A percentile compares a stretch with the other conserved stretches of the same genome.
Evolutionary conservation across 768 basidiomycete species (phyloP).

Genomic region (Piloderma croceum): DNA sequence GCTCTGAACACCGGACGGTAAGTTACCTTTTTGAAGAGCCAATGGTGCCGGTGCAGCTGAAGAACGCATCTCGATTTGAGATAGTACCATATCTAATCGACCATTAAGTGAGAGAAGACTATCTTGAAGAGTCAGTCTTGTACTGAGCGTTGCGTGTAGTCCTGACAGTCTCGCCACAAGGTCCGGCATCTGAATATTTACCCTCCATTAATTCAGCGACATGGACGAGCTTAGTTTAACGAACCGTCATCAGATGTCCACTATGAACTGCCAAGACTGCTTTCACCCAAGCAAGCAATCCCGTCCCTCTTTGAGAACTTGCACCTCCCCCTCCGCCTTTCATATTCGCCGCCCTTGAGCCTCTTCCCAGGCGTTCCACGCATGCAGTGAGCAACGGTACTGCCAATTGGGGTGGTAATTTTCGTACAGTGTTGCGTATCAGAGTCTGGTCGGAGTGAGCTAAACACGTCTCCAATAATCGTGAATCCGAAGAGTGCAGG

Average conservation of each 20-base stretch:
- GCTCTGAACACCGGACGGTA: conserved; percentile 27
- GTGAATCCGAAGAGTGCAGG: conserved; percentile 88
- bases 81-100: conserved; percentile 87
- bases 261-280: conserved; percentile 82
- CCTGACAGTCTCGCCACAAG: conserved; percentile 82
- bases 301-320: conserved; percentile 69
- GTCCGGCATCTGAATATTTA: conserved; percentile 70
- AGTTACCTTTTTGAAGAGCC: conserved; percentile 35
- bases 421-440: conserved; percentile 80
- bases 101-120: conserved; percentile 83
- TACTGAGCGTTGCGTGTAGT: conserved; percentile 74
- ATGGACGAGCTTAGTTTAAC: conserved; percentile 32
- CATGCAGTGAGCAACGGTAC: conserved; percentile 83
- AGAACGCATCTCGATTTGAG: conserved; percentile 87
- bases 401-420: conserved; percentile 81
- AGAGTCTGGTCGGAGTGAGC: conserved; percentile 75
- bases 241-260: conserved; percentile 89
- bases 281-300: conserved; percentile 72
- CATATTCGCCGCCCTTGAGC: conserved; percentile 62
- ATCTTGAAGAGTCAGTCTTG: conserved; percentile 77
- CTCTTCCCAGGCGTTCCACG: conserved; percentile 81
- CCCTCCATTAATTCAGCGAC: background rate
- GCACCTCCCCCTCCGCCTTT: conserved; percentile 77
- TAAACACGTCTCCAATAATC: conserved; percentile 81
- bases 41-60: conserved; percentile 60